Evolutionary conservation across 23 red algal genomes (phyloP).

Genomic region (Agarophyton chilense): DNA sequence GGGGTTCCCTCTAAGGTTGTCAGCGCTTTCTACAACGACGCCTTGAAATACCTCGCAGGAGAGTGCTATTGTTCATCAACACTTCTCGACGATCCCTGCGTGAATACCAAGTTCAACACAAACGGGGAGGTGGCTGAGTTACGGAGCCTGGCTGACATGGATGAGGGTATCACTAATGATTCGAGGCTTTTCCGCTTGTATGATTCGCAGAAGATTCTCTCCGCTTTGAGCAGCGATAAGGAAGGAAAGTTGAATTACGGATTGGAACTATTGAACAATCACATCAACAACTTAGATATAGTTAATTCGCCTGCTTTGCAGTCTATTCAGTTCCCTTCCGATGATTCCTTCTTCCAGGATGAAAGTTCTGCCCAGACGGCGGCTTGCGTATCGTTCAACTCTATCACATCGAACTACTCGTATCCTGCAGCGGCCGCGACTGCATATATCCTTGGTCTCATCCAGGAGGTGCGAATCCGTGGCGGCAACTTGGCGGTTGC

Average conservation of each 20-base stretch:
- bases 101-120: not conserved
- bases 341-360: constrained; percentile 23
- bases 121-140: not conserved
- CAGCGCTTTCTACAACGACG: not conserved
- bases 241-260: not conserved
- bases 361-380: not conserved
- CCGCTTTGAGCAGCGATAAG: not conserved
- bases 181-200: constrained; percentile 3
- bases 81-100: not conserved
- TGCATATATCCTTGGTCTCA: not conserved
- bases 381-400: not conserved
- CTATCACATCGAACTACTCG: not conserved
- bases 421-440: not conserved
- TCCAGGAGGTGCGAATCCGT: not conserved
- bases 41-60: not conserved
- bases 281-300: not conserved
- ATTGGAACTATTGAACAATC: not conserved
- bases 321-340: not conserved
- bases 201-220: not conserved
- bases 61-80: not conserved
- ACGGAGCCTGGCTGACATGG: not conserved
- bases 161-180: not conserved
- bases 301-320: not conserved
- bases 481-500: not conserved
- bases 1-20: not conserved